phyloP scores from a whole-genome alignment of 495 filamentous ascomycete species.

The Aspergillus homomorphus region DNA sequence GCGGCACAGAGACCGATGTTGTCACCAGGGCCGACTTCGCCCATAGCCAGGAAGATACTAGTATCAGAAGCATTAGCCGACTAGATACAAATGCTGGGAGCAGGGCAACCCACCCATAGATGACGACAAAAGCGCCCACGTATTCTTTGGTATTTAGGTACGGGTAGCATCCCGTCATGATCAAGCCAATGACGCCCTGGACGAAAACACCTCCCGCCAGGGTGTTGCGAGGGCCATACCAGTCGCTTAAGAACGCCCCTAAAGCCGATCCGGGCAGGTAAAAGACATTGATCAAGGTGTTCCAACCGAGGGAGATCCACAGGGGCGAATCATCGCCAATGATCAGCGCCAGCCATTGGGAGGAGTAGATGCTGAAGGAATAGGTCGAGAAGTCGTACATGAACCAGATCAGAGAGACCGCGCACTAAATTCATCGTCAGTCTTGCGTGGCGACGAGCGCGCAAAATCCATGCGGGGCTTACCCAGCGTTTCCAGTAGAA shows the following conservation, averaged over 20 bases:
- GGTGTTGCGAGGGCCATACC: constrained; percentile 71
- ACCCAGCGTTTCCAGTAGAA: constrained; percentile 53
- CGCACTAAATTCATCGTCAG: constrained; percentile 54
- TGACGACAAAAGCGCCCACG: constrained; percentile 73
- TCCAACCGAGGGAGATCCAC: constrained; percentile 80
- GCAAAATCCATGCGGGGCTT: constrained; percentile 1
- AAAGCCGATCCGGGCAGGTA: constrained; percentile 78
- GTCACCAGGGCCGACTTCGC: constrained; percentile 84
- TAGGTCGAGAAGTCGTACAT: constrained; percentile 86
- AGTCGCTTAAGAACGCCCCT: constrained; percentile 71
- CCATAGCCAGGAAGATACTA: constrained; percentile 78
- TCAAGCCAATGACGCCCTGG: constrained; percentile 75
- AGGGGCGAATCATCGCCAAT: constrained; percentile 53
- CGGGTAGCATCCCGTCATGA: constrained; percentile 77
- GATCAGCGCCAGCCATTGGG: constrained; percentile 65
- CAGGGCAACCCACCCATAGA: constrained; percentile 51
- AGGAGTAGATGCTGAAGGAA: constrained; percentile 75
- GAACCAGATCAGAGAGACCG: constrained; percentile 88
- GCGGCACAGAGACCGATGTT: constrained; percentile 87
- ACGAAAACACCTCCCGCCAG: constrained; percentile 62
- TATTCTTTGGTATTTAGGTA: constrained; percentile 57
- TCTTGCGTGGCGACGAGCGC: constrained; percentile 26
- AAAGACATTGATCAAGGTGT: constrained; percentile 78
- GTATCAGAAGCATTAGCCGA: background rate
- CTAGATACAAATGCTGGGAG: background rate